phyloP scores from a whole-genome alignment of 257 asterid genomes.

The Lycium barbarum region DNA sequence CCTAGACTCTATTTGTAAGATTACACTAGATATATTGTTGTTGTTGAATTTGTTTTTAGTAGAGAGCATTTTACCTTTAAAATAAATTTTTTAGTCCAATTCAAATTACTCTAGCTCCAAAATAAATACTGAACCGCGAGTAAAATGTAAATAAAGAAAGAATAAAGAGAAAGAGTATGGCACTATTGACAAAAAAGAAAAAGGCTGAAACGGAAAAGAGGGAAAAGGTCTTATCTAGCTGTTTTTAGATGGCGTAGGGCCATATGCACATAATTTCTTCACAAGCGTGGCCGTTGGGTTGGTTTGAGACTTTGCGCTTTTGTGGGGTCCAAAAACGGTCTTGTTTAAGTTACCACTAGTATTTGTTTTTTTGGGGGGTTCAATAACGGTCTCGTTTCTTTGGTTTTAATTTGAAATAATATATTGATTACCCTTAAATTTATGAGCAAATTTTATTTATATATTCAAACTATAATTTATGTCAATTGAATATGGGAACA shows the following conservation, averaged over 20 bases:
- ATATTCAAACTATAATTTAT: no score
- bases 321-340: neutral
- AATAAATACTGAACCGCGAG: accelerated
- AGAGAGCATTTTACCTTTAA: neutral
- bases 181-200: neutral
- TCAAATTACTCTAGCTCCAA: neutral
- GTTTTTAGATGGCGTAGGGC: neutral
- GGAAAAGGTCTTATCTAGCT: neutral
- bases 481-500: no score
- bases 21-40: no score
- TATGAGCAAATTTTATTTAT: no score
- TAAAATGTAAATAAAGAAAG: neutral
- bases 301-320: neutral
- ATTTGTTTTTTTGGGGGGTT: no score
- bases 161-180: neutral
- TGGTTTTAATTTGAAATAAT: no score
- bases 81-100: neutral
- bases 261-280: constrained; percentile 4
- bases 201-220: neutral
- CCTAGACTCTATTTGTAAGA: no score
- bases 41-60: neutral
- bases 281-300: neutral
- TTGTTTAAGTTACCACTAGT: no score
- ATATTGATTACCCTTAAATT: no score
- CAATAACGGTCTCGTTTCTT: no score